phyloP scores from a whole-genome alignment of 2,329 filamentous ascomycete species.

The Aspergillus transmontanensis region DNA sequence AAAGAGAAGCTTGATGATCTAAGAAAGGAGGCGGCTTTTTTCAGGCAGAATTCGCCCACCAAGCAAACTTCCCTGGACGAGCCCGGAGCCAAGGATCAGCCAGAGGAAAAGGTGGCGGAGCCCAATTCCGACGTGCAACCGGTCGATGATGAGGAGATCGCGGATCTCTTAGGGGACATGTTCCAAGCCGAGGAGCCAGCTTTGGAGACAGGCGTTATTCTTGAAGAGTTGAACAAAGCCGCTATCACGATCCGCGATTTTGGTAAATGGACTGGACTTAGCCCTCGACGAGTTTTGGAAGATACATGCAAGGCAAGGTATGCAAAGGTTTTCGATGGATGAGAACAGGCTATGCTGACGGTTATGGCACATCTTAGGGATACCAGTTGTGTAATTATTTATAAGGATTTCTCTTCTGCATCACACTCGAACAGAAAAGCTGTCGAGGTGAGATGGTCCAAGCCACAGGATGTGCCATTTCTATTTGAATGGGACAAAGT shows the following conservation, averaged over 20 bases:
- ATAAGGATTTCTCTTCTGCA: constrained; percentile 70
- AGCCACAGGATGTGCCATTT: constrained; percentile 61
- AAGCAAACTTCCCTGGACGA: constrained; percentile 43
- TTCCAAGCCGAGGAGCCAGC: constrained; percentile 51
- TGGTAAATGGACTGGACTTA: constrained; percentile 77
- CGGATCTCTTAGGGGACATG: constrained; percentile 59
- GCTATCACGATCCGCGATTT: constrained; percentile 73
- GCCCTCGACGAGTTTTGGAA: constrained; percentile 74
- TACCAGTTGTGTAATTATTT: constrained; percentile 66
- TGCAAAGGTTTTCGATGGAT: background rate
- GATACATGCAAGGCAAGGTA: constrained; percentile 83
- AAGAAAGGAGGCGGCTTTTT: constrained; percentile 59
- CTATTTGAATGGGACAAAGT: constrained; percentile 46
- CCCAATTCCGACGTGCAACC: constrained; percentile 19
- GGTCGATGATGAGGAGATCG: constrained; percentile 40
- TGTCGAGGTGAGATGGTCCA: constrained; percentile 77
- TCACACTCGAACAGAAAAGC: constrained; percentile 76
- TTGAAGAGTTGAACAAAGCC: constrained; percentile 25
- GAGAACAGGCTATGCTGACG: constrained; percentile 1
- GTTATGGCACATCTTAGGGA: constrained; percentile 57
- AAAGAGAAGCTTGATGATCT: constrained; percentile 59
- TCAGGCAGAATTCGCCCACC: constrained; percentile 29
- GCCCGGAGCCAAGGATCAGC: constrained; percentile 55
- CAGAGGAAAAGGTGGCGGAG: constrained; percentile 22
- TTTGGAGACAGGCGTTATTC: constrained; percentile 46